Base-by-base conservation (phyloP, 2,329 filamentous ascomycete genomes). In the Paraconiothyrium sp. region DNA sequence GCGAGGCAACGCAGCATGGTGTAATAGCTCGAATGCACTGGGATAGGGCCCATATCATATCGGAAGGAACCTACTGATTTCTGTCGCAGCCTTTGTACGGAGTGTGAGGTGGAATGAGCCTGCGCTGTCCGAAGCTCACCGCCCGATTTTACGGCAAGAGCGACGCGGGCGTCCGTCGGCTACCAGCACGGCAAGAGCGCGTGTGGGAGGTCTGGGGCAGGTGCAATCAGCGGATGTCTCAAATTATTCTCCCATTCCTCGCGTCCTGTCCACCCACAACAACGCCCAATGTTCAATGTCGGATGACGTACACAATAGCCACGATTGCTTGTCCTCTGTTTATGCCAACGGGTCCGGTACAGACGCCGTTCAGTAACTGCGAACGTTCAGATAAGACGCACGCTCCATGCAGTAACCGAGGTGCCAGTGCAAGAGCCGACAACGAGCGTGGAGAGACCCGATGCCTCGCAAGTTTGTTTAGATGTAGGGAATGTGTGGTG, bases 381-480 rank as follows among this genome's bases (percentile, higher is more conserved):
- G 59, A 57, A 52, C 43, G 63, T 58, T 64, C 61, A 59, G 59
- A 67, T 67, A 63, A 66, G 65, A 54, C 54, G 66, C 66, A 60
- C 63, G 58, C 63, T 71, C 72, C 75, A 77, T 75, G 66, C 67
- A 76, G 67, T 57, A 62, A 51, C 49, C 54, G 64, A 60, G 30
- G 52, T 43, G 52, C 24, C 35, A 44, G 14, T 14, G 50, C 35
- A 3, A 54, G 10, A 27, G 35, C 20, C 47, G 47, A 50, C 4
- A 35, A 35, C 4, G 27, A 35, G 24, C 20, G 35, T 54, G 35
- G 22, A 24, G 22, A 30, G 14, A 30, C 22, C 35, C 13, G 11
- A 13, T 6, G 32, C 20, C 49, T 52, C 49, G 35, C 20, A 47
- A 51, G 32, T 50, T 43, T 34, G 54, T 54, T 54, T 46, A 35